phyloP scores from a whole-genome alignment of 139 green algal genomes.

The Mesostigma viride region DNA sequence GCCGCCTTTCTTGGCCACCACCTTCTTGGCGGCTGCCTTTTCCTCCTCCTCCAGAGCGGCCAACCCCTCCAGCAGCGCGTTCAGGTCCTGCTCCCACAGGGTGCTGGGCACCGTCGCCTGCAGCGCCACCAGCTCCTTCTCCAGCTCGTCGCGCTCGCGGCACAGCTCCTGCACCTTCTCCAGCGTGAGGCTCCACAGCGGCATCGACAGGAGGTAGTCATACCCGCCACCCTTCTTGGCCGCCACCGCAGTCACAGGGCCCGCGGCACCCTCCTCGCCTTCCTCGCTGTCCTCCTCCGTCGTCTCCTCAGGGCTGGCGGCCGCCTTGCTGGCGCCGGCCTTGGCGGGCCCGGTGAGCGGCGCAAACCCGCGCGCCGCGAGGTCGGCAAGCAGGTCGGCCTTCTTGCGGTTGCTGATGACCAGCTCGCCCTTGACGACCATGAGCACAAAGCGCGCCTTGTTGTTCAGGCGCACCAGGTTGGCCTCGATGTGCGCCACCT shows the following conservation, averaged over 20 bases:
- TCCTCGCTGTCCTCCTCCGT: constrained; percentile 37
- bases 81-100: neutral
- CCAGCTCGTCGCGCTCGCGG: constrained; percentile 1
- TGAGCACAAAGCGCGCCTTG: constrained; percentile 82
- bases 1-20: constrained; percentile 2
- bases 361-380: constrained; percentile 67
- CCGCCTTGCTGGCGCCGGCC: neutral
- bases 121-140: constrained; percentile 8
- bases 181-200: constrained; percentile 79
- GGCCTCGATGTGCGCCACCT: constrained; percentile 28
- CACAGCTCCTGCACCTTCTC: constrained; percentile 63
- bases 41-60: neutral
- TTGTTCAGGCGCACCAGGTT: constrained; percentile 72
- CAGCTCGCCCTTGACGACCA: constrained; percentile 72
- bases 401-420: constrained; percentile 73
- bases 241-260: neutral
- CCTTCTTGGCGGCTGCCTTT: neutral
- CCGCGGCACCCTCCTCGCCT: constrained; percentile 7
- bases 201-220: constrained; percentile 95
- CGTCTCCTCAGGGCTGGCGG: constrained; percentile 6
- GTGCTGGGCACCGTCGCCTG: neutral
- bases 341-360: constrained; percentile 33
- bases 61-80: neutral
- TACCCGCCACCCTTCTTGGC: constrained; percentile 43
- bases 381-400: constrained; percentile 68